phyloP scores from a whole-genome alignment of 768 basidiomycete species.

The Neoboletus magnificus region DNA sequence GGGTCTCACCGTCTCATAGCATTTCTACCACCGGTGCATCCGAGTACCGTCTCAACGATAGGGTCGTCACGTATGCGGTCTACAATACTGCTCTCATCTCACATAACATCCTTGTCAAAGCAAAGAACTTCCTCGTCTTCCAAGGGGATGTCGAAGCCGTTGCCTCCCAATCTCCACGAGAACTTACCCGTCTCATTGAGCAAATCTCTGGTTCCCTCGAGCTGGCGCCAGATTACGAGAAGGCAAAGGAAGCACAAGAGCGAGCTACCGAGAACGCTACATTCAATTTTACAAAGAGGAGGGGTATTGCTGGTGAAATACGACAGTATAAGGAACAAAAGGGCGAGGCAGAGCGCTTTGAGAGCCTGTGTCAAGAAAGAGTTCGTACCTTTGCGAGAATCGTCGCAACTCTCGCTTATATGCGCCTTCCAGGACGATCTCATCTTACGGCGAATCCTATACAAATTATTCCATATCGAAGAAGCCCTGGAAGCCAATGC shows the following conservation, averaged over 20 bases:
- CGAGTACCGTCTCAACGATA: slow-evolving; percentile 85
- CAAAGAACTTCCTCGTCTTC: slow-evolving; percentile 99
- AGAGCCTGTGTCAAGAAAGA: slow-evolving; percentile 67
- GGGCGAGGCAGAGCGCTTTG: slow-evolving; percentile 86
- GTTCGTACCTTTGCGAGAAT: slow-evolving; percentile 39
- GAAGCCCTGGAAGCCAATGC: slow-evolving; percentile 73
- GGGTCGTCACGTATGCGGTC: slow-evolving; percentile 76
- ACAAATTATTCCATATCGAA: slow-evolving; percentile 89
- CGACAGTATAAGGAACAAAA: slow-evolving; percentile 98
- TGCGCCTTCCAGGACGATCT: slow-evolving; percentile 61
- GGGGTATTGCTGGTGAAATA: slow-evolving; percentile 92
- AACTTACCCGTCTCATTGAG: slow-evolving; percentile 87
- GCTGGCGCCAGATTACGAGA: slow-evolving; percentile 83
- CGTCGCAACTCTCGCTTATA: background rate
- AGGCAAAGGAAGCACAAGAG: slow-evolving; percentile 82
- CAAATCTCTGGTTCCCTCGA: slow-evolving; percentile 95
- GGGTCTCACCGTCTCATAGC: slow-evolving; percentile 38
- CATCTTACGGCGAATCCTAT: slow-evolving; percentile 77
- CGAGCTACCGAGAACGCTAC: slow-evolving; percentile 93
- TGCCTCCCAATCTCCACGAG: slow-evolving; percentile 89
- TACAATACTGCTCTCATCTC: slow-evolving; percentile 86
- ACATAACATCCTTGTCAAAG: slow-evolving; percentile 97
- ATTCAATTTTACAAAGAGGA: slow-evolving; percentile 89
- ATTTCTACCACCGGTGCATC: slow-evolving; percentile 86
- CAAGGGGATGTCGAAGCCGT: slow-evolving; percentile 99